Evolutionary conservation across 2,329 filamentous ascomycete genomes (phyloP).

Genomic region (Sclerotinia borealis): DNA sequence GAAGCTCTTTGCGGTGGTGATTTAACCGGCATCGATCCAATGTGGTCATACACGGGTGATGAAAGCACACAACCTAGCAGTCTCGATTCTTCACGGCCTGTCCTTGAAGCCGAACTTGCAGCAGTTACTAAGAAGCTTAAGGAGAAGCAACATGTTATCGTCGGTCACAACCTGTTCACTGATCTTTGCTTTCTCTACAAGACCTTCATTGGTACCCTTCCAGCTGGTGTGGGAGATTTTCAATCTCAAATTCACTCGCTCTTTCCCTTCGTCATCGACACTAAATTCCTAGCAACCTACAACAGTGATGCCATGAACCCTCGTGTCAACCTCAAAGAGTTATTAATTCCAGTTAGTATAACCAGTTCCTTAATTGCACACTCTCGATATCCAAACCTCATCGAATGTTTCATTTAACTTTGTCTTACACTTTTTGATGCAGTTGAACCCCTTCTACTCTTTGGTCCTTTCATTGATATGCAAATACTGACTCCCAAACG

Average conservation of each 20-base stretch:
- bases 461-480: background rate
- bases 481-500: background rate
- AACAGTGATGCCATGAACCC: slow-evolving; percentile 35
- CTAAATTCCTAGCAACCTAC: slow-evolving; percentile 50
- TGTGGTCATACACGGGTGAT: slow-evolving; percentile 32
- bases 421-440: background rate
- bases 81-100: background rate
- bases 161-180: slow-evolving; percentile 61
- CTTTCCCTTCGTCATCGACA: slow-evolving; percentile 49
- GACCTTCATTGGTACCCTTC: slow-evolving; percentile 55
- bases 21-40: slow-evolving; percentile 28
- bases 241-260: slow-evolving; percentile 41
- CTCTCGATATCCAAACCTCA: background rate
- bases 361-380: background rate
- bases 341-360: slow-evolving; percentile 34
- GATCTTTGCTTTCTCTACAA: slow-evolving; percentile 59
- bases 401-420: background rate
- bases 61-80: background rate
- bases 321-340: slow-evolving; percentile 42
- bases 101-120: slow-evolving; percentile 26
- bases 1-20: slow-evolving; percentile 31
- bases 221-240: slow-evolving; percentile 49
- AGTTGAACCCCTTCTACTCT: background rate
- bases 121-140: slow-evolving; percentile 27
- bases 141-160: slow-evolving; percentile 37